These are phyloP conservation scores for Pythium monospermum DNA, from an alignment of 352 stramenopile species.

Conservation along the genomic window DNA sequence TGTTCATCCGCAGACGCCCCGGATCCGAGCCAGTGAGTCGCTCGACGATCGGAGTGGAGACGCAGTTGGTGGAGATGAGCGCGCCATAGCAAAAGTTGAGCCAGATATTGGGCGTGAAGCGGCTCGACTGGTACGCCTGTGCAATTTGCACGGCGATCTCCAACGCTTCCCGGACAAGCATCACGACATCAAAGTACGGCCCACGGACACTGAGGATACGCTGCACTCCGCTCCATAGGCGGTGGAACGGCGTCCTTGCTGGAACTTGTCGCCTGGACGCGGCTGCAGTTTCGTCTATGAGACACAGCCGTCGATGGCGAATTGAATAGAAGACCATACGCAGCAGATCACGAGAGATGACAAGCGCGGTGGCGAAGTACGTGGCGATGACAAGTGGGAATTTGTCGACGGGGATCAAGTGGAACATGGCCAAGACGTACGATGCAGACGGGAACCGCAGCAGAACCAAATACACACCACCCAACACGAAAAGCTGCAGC, in stretches of 20 bases:
- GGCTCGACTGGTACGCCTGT: slow-evolving; percentile 18
- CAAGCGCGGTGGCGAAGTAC: not conserved
- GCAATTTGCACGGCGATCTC: slow-evolving; percentile 19
- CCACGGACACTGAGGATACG: slow-evolving; percentile 12
- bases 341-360: slow-evolving; percentile 1
- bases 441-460: slow-evolving; percentile 8
- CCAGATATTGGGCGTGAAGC: slow-evolving; percentile 18
- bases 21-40: not conserved
- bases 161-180: slow-evolving; percentile 16
- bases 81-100: slow-evolving; percentile 15
- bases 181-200: slow-evolving; percentile 19
- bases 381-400: slow-evolving; percentile 11
- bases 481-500: slow-evolving; percentile 4
- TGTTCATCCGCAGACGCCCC: slow-evolving; percentile 3
- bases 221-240: not conserved
- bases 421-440: slow-evolving; percentile 19
- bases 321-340: not conserved
- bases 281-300: slow-evolving; percentile 1
- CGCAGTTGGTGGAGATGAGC: slow-evolving; percentile 21
- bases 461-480: slow-evolving; percentile 13
- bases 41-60: slow-evolving; percentile 11
- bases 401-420: slow-evolving; percentile 3
- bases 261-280: not conserved
- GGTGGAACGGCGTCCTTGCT: not conserved
- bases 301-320: not conserved